Percentiles rank a stretch among this genome's conserved stretches.
These are phyloP conservation scores for Neonectria hederae DNA, from an alignment of 2,329 filamentous ascomycete species.

Conservation along the genomic window DNA sequence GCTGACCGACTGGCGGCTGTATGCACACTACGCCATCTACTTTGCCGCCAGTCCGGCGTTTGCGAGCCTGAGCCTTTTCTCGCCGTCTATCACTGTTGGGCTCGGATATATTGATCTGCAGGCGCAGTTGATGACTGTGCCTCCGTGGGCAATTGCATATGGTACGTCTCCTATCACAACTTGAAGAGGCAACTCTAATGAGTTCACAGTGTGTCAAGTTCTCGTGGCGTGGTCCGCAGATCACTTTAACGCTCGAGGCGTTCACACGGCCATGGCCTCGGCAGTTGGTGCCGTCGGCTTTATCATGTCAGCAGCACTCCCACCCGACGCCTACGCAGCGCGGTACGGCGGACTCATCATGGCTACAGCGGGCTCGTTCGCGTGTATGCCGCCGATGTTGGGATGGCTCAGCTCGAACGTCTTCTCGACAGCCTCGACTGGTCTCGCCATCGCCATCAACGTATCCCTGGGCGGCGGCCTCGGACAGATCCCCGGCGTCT, in stretches of 20 bases:
- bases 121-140: conserved; percentile 73
- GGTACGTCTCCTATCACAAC: conserved; percentile 44
- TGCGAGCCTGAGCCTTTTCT: conserved; percentile 68
- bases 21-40: conserved; percentile 70
- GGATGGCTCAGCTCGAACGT: conserved; percentile 78
- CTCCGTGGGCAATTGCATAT: conserved; percentile 71
- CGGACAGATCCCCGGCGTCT: conserved; percentile 77
- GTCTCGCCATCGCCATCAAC: conserved; percentile 76
- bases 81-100: conserved; percentile 68
- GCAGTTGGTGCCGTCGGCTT: conserved; percentile 60
- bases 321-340: conserved; percentile 64
- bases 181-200: conserved; percentile 11
- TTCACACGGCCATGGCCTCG: conserved; percentile 55
- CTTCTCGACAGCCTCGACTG: conserved; percentile 70
- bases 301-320: conserved; percentile 70
- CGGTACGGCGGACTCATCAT: conserved; percentile 78
- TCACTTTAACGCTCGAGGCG: conserved; percentile 63
- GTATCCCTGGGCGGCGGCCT: conserved; percentile 72
- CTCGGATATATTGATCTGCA: conserved; percentile 60
- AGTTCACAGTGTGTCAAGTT: conserved; percentile 49
- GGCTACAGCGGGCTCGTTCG: conserved; percentile 72
- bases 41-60: conserved; percentile 64
- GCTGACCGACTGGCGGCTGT: conserved; percentile 72
- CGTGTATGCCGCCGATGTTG: conserved; percentile 74
- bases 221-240: conserved; percentile 69